Base-by-base conservation (phyloP, 495 filamentous ascomycete genomes). In the Xylaria nigripes region DNA sequence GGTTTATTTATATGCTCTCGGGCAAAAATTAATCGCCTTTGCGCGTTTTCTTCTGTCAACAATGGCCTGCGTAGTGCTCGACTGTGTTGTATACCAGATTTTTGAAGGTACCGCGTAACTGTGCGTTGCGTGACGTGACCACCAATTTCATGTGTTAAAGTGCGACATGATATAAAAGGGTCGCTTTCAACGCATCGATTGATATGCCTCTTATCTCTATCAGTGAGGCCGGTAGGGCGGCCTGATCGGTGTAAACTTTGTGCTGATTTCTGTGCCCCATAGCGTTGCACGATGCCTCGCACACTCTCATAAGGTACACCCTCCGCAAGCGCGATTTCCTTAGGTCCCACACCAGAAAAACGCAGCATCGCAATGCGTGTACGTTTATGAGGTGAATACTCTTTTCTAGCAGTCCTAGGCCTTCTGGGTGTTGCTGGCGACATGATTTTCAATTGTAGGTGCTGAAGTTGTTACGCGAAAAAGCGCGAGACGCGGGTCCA, bases 121-220 rank as follows among this genome's bases (percentile, higher is more conserved):
- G 19, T 50, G 18, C n/a, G 6, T 18, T 2, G 6, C n/a, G 3
- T 16, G 18, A 50, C 24, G 34, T 38, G 21, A 42, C 29, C 24
- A 51, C 34, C 23, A 42, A 40, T 40, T 24, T 24, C 15, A 24
- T 23, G 22, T 27, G 38, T 30, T 40, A 48, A 49, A 27, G 25
- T 23, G 6, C 38, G 44, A 7, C 7, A 12, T 36, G 8, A 42
- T 42, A 47, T 48, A 50, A 56, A 56, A 56, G 36, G 30, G 18
- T 49, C 44, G n/a, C 7, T 42, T 50, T 49, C 40, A 56, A 56
- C 50, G 6, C 21, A 25, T 42, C 32, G 38, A 40, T 43, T 49
- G 19, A 55, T 55, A 29, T 48, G 45, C 40, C 19, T 49, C 42
- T 49, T 48, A 40, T 55, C 48, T n/a, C 12, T 12, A 3, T 27